Evolutionary conservation across 2,329 filamentous ascomycete genomes (phyloP), one percentile per base, ranked within the genome.

Genomic region (Teratosphaeria epicoccoides): DNA sequence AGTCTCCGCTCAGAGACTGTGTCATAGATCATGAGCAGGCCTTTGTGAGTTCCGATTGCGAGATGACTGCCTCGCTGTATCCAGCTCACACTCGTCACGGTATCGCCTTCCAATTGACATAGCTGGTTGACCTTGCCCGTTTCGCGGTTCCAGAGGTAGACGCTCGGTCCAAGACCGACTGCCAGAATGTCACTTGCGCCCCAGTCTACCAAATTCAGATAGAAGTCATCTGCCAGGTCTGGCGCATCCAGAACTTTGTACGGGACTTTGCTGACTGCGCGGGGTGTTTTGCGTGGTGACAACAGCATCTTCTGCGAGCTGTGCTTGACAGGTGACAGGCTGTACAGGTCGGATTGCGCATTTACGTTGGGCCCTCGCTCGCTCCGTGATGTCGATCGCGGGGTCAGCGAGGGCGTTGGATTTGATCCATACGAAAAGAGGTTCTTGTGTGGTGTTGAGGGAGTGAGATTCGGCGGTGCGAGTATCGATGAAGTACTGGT

Each of bases 71-170:
- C 93, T 72, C 81, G 59, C 70, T 98, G 93, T 61, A 98, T 98
- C 93, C 93, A 98, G 52, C 86, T 94, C 10, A 98, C 93, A 61
- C 90, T 96, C 2, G 93, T 98, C 1, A 98, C 91, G 0, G 84
- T 90, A 66, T 98, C 93, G 62, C 95, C 90, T 6, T 46, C 44
- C 11, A 97, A 75, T 45, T 94, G 91, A 70, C 93, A 97, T 9
- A 98, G 78, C 70, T 94, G 95, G 55, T 89, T 95, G 2, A 98
- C 93, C 57, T 87, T 82, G 56, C 91, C 93, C 6, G 86, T 86
- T 59, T 88, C 83, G 4, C 90, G 93, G 67, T 96, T 95, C 93
- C 93, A 98, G 82, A 97, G 93, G 66, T 97, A 98, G 5, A 98
- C 93, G 59, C 88, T 94, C 17, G 86, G 88, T 17, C 90, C 90